Percentiles rank a stretch among this genome's conserved stretches.
phyloP scores from a whole-genome alignment of 306 rosid genomes.

The Trifolium pratense region DNA sequence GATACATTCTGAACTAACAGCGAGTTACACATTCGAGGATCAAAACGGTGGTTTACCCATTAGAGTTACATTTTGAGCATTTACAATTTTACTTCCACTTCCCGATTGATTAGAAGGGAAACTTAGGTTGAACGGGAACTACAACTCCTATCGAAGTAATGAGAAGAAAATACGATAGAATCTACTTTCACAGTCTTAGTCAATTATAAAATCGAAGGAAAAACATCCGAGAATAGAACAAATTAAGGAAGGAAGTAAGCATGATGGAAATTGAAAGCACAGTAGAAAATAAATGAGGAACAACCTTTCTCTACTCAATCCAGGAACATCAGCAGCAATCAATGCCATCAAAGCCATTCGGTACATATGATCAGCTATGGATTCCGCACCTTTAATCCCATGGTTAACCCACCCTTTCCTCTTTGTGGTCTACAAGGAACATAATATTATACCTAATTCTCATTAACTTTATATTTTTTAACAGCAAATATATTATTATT shows the following conservation, averaged over 20 bases:
- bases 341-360: slow-evolving; percentile 92
- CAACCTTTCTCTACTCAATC: slow-evolving; percentile 90
- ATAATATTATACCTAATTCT: neutral
- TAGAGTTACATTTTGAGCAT: too few relatives aligned
- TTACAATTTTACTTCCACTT: too few relatives aligned
- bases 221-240: too few relatives aligned
- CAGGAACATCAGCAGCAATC: slow-evolving; percentile 74
- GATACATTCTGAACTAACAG: too few relatives aligned
- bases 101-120: neutral
- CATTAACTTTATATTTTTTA: neutral
- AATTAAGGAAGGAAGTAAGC: slow-evolving; percentile 6
- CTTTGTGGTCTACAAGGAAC: slow-evolving; percentile 72
- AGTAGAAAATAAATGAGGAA: slow-evolving; percentile 36
- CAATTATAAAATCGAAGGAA: too few relatives aligned
- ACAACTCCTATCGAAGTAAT: neutral
- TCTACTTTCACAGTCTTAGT: slow-evolving; percentile 9
- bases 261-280: slow-evolving; percentile 8
- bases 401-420: slow-evolving; percentile 96
- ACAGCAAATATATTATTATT: too few relatives aligned
- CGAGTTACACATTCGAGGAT: too few relatives aligned
- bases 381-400: slow-evolving; percentile 86
- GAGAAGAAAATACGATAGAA: neutral
- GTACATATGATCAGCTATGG: slow-evolving; percentile 93
- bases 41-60: too few relatives aligned
- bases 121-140: neutral